Percentiles rank a stretch among this genome's conserved stretches.
These are phyloP conservation scores for Kodamaea sagamina DNA, from an alignment of 805 yeast species.

Conservation along the genomic window DNA sequence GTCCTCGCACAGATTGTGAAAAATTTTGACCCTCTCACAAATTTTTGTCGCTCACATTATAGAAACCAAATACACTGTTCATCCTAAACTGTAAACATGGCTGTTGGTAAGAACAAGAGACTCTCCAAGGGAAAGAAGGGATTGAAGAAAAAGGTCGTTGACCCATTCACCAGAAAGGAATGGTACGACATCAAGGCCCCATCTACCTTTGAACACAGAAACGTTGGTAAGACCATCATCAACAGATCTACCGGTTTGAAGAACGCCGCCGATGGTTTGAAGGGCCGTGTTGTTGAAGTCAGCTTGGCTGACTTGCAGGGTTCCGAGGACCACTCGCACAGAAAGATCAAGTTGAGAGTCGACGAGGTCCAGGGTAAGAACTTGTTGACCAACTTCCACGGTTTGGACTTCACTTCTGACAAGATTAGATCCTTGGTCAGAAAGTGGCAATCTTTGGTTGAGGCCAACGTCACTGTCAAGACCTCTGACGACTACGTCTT, in stretches of 20 bases:
- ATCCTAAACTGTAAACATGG: slow-evolving; percentile 40
- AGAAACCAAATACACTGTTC: no score
- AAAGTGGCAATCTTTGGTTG: slow-evolving; percentile 98
- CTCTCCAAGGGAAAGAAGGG: slow-evolving; percentile 92
- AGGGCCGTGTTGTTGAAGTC: slow-evolving; percentile 96
- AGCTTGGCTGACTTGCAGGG: slow-evolving; percentile 97
- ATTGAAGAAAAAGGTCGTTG: slow-evolving; percentile 98
- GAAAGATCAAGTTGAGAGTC: slow-evolving; percentile 95
- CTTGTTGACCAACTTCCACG: slow-evolving; percentile 99
- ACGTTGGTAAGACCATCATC: slow-evolving; percentile 97
- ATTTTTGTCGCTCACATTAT: no score
- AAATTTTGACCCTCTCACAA: no score
- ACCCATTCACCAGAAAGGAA: slow-evolving; percentile 99
- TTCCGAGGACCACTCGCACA: slow-evolving; percentile 97
- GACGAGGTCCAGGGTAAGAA: slow-evolving; percentile 99
- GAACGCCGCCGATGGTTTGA: slow-evolving; percentile 97
- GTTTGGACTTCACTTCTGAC: slow-evolving; percentile 96
- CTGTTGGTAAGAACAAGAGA: slow-evolving; percentile 87
- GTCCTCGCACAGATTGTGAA: no score
- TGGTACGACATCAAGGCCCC: slow-evolving; percentile 99
- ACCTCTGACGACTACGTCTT: slow-evolving; percentile 96
- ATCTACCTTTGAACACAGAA: slow-evolving; percentile 97
- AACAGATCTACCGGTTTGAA: slow-evolving; percentile 98
- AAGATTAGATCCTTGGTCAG: slow-evolving; percentile 95
- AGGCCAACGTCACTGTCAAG: slow-evolving; percentile 96